Evolutionary conservation across 805 yeast genomes (phyloP).

Genomic region (Ogataea nonfermentans): DNA sequence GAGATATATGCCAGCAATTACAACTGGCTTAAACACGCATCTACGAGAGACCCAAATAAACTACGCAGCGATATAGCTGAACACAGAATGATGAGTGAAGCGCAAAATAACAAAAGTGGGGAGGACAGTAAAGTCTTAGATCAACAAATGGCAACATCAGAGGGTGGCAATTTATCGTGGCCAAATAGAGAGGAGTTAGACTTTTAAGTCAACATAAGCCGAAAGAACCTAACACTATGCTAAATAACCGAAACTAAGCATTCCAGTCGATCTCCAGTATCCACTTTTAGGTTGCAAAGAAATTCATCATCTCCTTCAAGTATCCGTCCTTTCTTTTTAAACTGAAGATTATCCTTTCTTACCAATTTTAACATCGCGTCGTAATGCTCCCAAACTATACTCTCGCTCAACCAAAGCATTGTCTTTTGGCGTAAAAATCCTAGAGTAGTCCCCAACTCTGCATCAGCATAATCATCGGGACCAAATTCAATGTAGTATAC

Average conservation of each 20-base stretch:
- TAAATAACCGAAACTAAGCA: too few relatives aligned
- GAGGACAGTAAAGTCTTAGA: background rate
- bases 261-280: conserved; percentile 45
- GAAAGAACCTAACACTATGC: too few relatives aligned
- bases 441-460: conserved; percentile 69
- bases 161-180: background rate
- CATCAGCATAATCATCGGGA: conserved; percentile 76
- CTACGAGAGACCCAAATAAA: background rate
- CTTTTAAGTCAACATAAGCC: conserved; percentile 1
- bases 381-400: conserved; percentile 28
- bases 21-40: conserved; percentile 14
- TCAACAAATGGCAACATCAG: too few relatives aligned
- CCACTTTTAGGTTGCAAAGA: conserved; percentile 50
- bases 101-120: background rate
- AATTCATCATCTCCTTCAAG: conserved; percentile 42
- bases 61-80: too few relatives aligned
- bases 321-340: conserved; percentile 35
- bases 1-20: conserved; percentile 16
- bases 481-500: conserved; percentile 73
- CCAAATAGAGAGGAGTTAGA: conserved; percentile 11
- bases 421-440: conserved; percentile 58
- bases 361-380: conserved; percentile 15
- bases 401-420: conserved; percentile 52
- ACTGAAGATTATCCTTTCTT: conserved; percentile 31
- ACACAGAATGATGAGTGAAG: too few relatives aligned